A percentile compares a stretch with the other conserved stretches of the same genome.
Evolutionary conservation across 352 stramenopile genomes (phyloP).

Genomic region (Pythium folliculosum): DNA sequence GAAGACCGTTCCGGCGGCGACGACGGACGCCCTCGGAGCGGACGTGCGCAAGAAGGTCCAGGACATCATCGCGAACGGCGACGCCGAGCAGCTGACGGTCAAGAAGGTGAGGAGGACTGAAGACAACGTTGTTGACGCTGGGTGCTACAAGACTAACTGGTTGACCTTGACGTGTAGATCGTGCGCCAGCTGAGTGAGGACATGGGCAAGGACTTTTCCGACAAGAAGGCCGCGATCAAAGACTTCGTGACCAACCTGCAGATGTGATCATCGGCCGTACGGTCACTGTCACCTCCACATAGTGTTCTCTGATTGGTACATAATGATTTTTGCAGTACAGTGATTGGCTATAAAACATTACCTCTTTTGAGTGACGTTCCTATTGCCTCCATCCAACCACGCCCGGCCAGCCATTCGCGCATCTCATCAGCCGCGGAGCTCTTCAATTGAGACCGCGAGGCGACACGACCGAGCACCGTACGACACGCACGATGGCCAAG

Average conservation of each 20-base stretch:
- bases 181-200: constrained; percentile 70
- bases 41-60: constrained; percentile 68
- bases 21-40: constrained; percentile 32
- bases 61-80: constrained; percentile 77
- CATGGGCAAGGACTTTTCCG: constrained; percentile 61
- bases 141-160: background rate
- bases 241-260: constrained; percentile 62
- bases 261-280: constrained; percentile 15
- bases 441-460: constrained; percentile 33
- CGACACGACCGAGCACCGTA: constrained; percentile 33
- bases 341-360: constrained; percentile 24
- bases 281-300: constrained; percentile 8
- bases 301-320: constrained; percentile 23
- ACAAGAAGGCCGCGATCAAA: constrained; percentile 83
- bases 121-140: background rate
- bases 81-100: constrained; percentile 80
- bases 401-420: constrained; percentile 24
- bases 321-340: constrained; percentile 22
- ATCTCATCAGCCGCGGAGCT: background rate
- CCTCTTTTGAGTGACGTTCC: constrained; percentile 11
- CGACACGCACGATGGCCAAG: constrained; percentile 10
- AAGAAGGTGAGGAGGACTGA: constrained; percentile 56
- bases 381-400: constrained; percentile 16
- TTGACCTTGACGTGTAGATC: constrained; percentile 43
- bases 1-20: background rate